Percentiles rank a stretch among this genome's conserved stretches.
Evolutionary conservation across 768 basidiomycete species (phyloP).

Genomic region (Crucibulum laeve): DNA sequence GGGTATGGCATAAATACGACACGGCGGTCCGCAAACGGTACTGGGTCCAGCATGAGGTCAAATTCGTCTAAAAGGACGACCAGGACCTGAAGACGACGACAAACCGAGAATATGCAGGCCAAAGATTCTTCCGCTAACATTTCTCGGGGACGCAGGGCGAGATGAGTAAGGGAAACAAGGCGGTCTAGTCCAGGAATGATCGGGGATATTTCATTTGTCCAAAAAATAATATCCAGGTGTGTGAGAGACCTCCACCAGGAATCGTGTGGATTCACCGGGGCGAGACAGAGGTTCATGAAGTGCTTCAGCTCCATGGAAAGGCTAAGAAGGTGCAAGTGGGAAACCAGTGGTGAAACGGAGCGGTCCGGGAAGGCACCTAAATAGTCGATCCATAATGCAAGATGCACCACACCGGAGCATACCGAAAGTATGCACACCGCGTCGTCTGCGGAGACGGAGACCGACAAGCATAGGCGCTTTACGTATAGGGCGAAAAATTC

Average conservation of each 20-base stretch:
- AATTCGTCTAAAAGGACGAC: constrained; percentile 21
- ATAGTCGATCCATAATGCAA: constrained; percentile 35
- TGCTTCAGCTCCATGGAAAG: constrained; percentile 31
- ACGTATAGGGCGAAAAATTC: constrained; percentile 31
- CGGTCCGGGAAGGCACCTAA: constrained; percentile 12
- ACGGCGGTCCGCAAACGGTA: constrained; percentile 18
- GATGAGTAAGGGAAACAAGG: constrained; percentile 25
- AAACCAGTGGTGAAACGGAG: constrained; percentile 18
- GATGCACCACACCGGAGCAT: constrained; percentile 30
- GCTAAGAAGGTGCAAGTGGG: constrained; percentile 21
- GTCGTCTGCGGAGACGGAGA: constrained; percentile 20
- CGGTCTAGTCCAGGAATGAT: constrained; percentile 21
- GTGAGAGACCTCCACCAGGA: constrained; percentile 26
- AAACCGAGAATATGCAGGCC: constrained; percentile 18
- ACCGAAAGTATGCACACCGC: constrained; percentile 25
- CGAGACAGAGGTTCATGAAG: constrained; percentile 17
- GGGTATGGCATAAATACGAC: constrained; percentile 29
- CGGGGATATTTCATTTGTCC: constrained; percentile 18
- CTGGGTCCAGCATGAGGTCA: constrained; percentile 16
- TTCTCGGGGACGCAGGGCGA: constrained; percentile 24
- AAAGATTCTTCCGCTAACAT: constrained; percentile 17
- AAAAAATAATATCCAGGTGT: constrained; percentile 34
- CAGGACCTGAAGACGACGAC: constrained; percentile 19
- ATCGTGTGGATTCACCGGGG: constrained; percentile 6
- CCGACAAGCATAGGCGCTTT: constrained; percentile 33